Evolutionary conservation across 495 filamentous ascomycete species (phyloP).

Genomic region (Penicillium roqueforti): DNA sequence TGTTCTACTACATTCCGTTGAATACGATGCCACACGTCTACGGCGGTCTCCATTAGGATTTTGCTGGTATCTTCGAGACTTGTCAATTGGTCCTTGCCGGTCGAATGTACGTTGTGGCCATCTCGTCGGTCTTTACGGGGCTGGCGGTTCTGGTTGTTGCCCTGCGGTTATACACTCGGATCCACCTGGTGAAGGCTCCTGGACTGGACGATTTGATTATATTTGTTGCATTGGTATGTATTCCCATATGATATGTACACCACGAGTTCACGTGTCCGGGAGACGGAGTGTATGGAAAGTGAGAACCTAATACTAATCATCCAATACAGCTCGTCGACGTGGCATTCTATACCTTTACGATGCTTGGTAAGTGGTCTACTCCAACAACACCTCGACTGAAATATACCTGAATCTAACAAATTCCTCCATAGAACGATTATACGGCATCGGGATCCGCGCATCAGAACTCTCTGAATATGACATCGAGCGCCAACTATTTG

Average conservation of each 20-base stretch:
- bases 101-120: conserved; percentile 14
- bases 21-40: background rate
- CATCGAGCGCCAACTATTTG: conserved; percentile 9
- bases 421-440: conserved; percentile 8
- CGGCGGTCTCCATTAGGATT: background rate
- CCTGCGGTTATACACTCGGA: conserved; percentile 31
- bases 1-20: background rate
- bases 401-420: conserved; percentile 4
- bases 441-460: conserved; percentile 14
- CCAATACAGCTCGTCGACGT: conserved; percentile 17
- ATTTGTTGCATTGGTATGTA: conserved; percentile 29
- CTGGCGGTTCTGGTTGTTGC: conserved; percentile 28
- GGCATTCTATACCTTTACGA: conserved; percentile 23
- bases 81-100: background rate
- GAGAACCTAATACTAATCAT: conserved; percentile 1
- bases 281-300: background rate
- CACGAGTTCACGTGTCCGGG: background rate
- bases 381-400: background rate
- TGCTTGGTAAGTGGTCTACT: conserved; percentile 24
- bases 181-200: conserved; percentile 28
- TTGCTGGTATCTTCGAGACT: background rate
- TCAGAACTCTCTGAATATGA: background rate
- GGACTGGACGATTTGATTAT: conserved; percentile 39
- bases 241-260: background rate
- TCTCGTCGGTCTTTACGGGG: conserved; percentile 23